Conservation (phyloP, 805 yeast genomes). For the Saccharomycopsis capsularis region DNA sequence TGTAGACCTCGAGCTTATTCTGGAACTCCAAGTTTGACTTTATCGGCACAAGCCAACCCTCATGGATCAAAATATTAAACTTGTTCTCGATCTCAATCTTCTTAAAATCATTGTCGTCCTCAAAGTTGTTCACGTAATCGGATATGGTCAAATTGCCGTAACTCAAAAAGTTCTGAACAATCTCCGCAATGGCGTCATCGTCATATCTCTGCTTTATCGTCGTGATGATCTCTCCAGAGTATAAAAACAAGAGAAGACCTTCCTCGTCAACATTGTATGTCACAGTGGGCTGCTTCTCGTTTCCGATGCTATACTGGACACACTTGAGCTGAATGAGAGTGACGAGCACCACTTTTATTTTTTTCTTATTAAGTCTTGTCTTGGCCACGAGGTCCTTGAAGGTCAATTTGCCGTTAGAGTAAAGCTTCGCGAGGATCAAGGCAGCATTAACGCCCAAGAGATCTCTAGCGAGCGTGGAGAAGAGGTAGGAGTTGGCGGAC, state of each 20-base stretch:
- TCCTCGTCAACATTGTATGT: conserved; percentile 55
- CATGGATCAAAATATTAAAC: conserved; percentile 40
- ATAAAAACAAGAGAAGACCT: conserved; percentile 58
- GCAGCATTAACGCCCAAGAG: conserved; percentile 15
- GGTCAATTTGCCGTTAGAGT: conserved; percentile 13
- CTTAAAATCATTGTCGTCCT: conserved; percentile 15
- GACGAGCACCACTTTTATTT: conserved; percentile 59
- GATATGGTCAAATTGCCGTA: conserved; percentile 57
- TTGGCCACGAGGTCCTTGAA: conserved; percentile 9
- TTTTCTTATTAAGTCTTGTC: conserved; percentile 27
- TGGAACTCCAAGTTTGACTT: conserved; percentile 27
- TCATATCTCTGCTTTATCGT: conserved; percentile 39
- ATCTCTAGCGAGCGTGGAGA: conserved; percentile 13
- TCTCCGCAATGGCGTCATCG: conserved; percentile 43
- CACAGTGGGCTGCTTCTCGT: conserved; percentile 19
- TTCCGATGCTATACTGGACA: conserved; percentile 52
- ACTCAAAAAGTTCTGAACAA: conserved; percentile 62
- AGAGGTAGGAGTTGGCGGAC: conserved; percentile 16
- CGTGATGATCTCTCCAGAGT: conserved; percentile 69
- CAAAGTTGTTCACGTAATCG: conserved; percentile 37
- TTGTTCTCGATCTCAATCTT: conserved; percentile 30
- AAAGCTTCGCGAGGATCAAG: conserved; percentile 15
- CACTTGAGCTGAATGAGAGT: conserved; percentile 75
- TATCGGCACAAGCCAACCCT: conserved; percentile 46
- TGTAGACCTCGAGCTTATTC: conserved; percentile 28